phyloP scores from a whole-genome alignment of 116 monocot genomes.

The Zostera marina region DNA sequence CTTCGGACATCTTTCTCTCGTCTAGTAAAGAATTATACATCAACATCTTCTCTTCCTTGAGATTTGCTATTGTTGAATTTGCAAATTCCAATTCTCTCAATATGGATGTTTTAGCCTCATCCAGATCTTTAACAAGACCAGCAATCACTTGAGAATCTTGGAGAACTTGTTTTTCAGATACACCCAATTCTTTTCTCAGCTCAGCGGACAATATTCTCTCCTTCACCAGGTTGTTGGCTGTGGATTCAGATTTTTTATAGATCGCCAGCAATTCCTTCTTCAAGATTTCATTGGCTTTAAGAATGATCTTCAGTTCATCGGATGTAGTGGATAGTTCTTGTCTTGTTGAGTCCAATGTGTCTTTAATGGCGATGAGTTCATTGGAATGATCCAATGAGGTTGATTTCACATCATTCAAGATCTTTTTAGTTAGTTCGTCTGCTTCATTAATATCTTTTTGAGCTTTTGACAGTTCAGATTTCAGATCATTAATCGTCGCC shows the following conservation, averaged over 20 bases:
- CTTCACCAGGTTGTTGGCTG: conserved; percentile 33
- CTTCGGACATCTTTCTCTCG: conserved; percentile 39
- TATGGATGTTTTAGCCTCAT: conserved; percentile 47
- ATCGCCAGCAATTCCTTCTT: conserved; percentile 44
- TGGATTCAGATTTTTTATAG: conserved; percentile 35
- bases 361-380: conserved; percentile 46
- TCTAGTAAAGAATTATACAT: conserved; percentile 36
- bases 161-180: conserved; percentile 24
- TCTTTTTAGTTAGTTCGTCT: conserved; percentile 17
- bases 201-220: conserved; percentile 31
- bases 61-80: conserved; percentile 3
- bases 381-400: conserved; percentile 24
- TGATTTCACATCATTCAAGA: conserved; percentile 38
- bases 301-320: conserved; percentile 26
- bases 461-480: conserved; percentile 19
- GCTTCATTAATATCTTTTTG: conserved; percentile 30
- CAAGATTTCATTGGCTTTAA: conserved; percentile 32
- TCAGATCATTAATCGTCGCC: conserved; percentile 24
- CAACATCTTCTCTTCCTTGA: conserved; percentile 66
- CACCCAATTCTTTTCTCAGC: conserved; percentile 48
- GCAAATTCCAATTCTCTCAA: conserved; percentile 49
- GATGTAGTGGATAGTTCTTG: conserved; percentile 31
- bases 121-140: conserved; percentile 45
- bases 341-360: conserved; percentile 22
- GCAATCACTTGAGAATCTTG: conserved; percentile 40